A percentile compares a stretch with the other conserved stretches of the same genome.
phyloP scores from a whole-genome alignment of 768 basidiomycete genomes.

The Asterophora parasitica region DNA sequence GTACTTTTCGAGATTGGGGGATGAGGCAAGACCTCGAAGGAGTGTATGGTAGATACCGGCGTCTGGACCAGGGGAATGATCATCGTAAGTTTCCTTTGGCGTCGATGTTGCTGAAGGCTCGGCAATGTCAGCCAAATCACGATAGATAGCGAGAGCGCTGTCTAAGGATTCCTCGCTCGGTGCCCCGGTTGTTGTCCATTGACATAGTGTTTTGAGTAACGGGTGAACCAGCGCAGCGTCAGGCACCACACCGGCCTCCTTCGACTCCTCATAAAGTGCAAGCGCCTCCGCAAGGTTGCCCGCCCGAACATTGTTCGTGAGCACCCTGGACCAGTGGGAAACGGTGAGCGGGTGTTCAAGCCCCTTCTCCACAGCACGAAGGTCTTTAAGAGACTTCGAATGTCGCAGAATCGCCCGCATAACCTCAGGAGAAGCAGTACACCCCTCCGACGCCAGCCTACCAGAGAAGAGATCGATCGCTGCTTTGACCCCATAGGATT shows the following conservation, averaged over 20 bases:
- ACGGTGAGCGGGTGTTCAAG: slow-evolving; percentile 37
- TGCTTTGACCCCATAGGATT: slow-evolving; percentile 24
- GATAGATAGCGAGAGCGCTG: slow-evolving; percentile 50
- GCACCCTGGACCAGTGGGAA: slow-evolving; percentile 50
- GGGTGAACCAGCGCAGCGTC: slow-evolving; percentile 51
- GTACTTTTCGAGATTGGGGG: slow-evolving; percentile 42
- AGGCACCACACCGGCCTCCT: slow-evolving; percentile 38
- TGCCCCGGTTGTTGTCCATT: slow-evolving; percentile 23
- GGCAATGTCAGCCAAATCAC: slow-evolving; percentile 35
- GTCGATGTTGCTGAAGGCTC: slow-evolving; percentile 21
- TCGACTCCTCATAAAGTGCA: slow-evolving; percentile 45
- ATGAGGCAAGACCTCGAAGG: slow-evolving; percentile 42
- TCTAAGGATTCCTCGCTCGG: slow-evolving; percentile 43
- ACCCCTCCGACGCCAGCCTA: slow-evolving; percentile 28
- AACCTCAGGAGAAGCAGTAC: slow-evolving; percentile 22
- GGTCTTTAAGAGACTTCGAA: slow-evolving; percentile 35
- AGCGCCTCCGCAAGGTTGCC: slow-evolving; percentile 38
- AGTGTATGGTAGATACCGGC: slow-evolving; percentile 50
- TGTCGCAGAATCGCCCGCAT: slow-evolving; percentile 39
- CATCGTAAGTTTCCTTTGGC: slow-evolving; percentile 16
- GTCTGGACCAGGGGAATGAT: slow-evolving; percentile 42
- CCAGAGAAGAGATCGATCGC: slow-evolving; percentile 31
- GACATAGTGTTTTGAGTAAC: slow-evolving; percentile 48
- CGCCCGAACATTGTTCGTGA: slow-evolving; percentile 43
- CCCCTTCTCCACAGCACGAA: slow-evolving; percentile 36